A percentile compares a stretch with the other conserved stretches of the same genome.
Conservation (phyloP, 306 rosid genomes). For the Sophora flavescens region DNA sequence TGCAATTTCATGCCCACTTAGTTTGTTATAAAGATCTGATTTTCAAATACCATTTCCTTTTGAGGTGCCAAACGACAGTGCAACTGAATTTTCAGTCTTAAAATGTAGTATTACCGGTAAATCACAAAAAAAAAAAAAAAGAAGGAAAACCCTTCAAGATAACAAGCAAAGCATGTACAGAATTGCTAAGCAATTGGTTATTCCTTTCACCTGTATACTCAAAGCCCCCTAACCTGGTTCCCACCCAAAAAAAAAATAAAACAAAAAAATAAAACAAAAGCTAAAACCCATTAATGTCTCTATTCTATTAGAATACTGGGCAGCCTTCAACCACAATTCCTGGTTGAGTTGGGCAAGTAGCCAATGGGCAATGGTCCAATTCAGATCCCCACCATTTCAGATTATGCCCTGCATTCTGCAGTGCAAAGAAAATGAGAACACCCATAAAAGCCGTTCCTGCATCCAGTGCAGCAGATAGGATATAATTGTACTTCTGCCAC, state of each 20-base stretch:
- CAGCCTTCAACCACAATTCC: slow-evolving; percentile 83
- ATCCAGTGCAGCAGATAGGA: slow-evolving; percentile 91
- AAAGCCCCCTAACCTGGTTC: slow-evolving; percentile 31
- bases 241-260: slow-evolving; percentile 1
- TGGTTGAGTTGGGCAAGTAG: slow-evolving; percentile 89
- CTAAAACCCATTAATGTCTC: slow-evolving; percentile 5
- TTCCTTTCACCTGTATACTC: slow-evolving; percentile 37
- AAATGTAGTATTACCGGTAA: slow-evolving; percentile 34
- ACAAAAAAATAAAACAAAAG: neutral
- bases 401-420: slow-evolving; percentile 70
- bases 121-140: neutral
- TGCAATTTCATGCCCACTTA: slow-evolving; percentile 10
- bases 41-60: slow-evolving; percentile 1
- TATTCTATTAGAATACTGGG: slow-evolving; percentile 67
- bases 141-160: neutral
- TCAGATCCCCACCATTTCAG: slow-evolving; percentile 94
- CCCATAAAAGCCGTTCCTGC: slow-evolving; percentile 99
- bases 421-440: slow-evolving; percentile 78
- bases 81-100: neutral
- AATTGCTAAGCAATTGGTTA: slow-evolving; percentile 51
- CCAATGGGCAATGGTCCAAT: slow-evolving; percentile 88
- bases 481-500: slow-evolving; percentile 98
- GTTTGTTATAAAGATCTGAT: slow-evolving; percentile 22
- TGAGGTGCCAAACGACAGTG: neutral
- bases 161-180: slow-evolving; percentile 47